Evolutionary conservation across 2,329 filamentous ascomycete species (phyloP).

Genomic region (Beauveria scarabaeidicola): DNA sequence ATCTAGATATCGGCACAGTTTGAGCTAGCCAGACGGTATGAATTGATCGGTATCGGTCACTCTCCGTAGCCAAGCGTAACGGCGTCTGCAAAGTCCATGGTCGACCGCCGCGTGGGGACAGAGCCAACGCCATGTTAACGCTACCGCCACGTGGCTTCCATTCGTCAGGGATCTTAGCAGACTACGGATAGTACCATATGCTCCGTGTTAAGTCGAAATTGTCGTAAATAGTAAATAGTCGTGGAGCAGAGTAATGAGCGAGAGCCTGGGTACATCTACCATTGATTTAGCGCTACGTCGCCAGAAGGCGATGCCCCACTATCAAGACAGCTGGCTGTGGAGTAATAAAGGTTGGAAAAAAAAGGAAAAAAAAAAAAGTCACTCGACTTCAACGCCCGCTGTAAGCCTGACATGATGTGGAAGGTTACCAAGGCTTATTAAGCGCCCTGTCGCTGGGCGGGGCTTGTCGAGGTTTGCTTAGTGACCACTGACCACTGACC

Average conservation of each 20-base stretch:
- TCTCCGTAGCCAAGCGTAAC: neutral
- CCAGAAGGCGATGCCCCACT: neutral
- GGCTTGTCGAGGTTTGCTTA: neutral
- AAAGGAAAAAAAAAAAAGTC: neutral
- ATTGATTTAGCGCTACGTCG: neutral
- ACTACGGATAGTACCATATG: neutral
- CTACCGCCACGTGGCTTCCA: neutral
- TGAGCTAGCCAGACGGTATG: neutral
- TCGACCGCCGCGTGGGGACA: neutral
- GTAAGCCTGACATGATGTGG: neutral
- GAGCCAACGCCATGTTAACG: neutral
- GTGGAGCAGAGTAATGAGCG: neutral
- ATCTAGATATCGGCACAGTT: neutral
- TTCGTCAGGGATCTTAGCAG: neutral
- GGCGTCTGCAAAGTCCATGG: neutral
- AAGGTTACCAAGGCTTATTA: neutral
- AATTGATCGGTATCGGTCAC: no score
- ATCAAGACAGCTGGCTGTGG: neutral
- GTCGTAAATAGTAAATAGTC: no score
- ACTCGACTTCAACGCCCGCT: neutral
- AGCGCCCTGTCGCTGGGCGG: slow-evolving; percentile 6
- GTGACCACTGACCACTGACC: neutral
- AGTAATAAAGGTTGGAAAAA: neutral
- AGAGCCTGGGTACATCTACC: neutral
- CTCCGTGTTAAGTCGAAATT: neutral